These are phyloP conservation scores for Colletotrichum sp. DNA, from an alignment of 2,329 filamentous ascomycete species.

Conservation along the genomic window DNA sequence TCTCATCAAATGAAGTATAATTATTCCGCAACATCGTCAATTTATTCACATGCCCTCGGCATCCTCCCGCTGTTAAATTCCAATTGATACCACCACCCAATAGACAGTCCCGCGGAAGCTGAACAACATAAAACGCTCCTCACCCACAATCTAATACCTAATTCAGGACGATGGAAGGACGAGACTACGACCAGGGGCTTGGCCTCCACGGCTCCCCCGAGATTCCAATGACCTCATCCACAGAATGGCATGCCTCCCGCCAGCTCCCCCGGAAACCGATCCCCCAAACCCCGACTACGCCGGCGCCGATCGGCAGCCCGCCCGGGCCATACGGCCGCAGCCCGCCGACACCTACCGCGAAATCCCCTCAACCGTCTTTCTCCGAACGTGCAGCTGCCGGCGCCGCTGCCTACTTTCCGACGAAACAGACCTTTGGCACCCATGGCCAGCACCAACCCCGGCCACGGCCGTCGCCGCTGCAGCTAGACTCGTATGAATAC, in stretches of 20 bases:
- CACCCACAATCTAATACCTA: neutral
- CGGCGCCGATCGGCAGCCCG: conserved; percentile 14
- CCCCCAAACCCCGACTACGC: conserved; percentile 1
- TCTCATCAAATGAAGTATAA: neutral
- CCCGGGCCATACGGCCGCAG: conserved; percentile 1
- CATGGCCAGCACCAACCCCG: neutral
- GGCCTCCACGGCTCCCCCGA: neutral
- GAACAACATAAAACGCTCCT: neutral
- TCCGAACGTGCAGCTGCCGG: conserved; percentile 1
- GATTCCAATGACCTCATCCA: conserved; percentile 4
- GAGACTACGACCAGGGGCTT: neutral
- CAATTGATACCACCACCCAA: neutral
- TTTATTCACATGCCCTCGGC: neutral
- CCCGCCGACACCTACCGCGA: neutral
- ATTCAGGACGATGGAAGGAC: neutral
- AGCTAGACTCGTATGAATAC: conserved; percentile 12
- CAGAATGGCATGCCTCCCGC: conserved; percentile 2
- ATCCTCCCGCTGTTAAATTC: neutral
- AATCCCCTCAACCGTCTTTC: conserved; percentile 2
- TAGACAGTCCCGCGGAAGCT: neutral
- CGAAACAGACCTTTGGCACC: neutral
- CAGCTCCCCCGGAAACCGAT: conserved; percentile 5
- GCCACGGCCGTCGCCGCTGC: conserved; percentile 14
- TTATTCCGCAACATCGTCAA: neutral
- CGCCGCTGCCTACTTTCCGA: conserved; percentile 1